Evolutionary conservation across 306 rosid genomes (phyloP), one percentile per base, ranked within the genome.

Genomic region (Begonia masoniana): DNA sequence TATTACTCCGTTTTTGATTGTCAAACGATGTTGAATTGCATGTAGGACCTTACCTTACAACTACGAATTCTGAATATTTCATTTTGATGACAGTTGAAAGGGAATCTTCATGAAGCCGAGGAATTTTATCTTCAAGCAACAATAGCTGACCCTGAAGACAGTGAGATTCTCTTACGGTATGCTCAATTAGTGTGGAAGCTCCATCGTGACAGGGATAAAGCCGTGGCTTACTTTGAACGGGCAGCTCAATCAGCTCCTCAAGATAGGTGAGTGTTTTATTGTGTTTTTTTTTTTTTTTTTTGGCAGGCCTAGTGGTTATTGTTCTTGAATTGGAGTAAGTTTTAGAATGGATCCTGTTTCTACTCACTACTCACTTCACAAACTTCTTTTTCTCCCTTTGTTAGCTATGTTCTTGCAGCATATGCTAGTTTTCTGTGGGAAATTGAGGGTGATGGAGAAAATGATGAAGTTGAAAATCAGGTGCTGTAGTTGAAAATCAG

Each of bases 341-440:
- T 31, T 31, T 31, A 31, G 39, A 31, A 31, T 6, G 39, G 9
- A 31, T 2, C 39, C 39, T 31, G 39, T 31, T 31, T 31, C 39
- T 31, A 6, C 9, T 7, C 39, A 5, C 39, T 31, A 5, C 39
- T 31, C 39, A 31, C 39, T 4, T 0, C 39, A 31, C 39, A 67
- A 56, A 57, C 55, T 67, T 61, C 66, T 51, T 10, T 7, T 67
- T 26, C 35, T 26, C 47, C 63, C 17, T 47, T 76, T 75, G 75
- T 58, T 82, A 91, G 97, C 64, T 46, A 68, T 55, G 76, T 83
- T 71, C 92, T 82, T 46, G 96, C 85, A 45, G 94, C 92, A 73
- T 77, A 78, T 73, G 73, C 88, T 62, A 74, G 82, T 68, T 85
- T 91, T 75, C 96, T 85, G 21, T 91, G 94, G 96, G 87, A 77